A percentile compares a stretch with the other conserved stretches of the same genome.
Conservation (phyloP, 2,329 filamentous ascomycete species). For the Hypoxylon sp. region DNA sequence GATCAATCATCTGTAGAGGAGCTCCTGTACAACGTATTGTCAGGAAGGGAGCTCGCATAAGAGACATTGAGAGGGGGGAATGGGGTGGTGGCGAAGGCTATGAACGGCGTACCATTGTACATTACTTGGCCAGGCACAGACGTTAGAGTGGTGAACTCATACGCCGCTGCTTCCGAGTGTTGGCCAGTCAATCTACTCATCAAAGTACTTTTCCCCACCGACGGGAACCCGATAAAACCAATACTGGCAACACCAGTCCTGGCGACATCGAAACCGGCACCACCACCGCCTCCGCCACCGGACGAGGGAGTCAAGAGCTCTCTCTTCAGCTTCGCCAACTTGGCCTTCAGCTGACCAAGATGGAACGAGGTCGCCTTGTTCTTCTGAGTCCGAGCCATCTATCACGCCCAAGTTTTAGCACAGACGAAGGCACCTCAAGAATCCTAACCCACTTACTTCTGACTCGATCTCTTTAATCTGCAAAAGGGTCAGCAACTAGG, state of each 20-base stretch:
- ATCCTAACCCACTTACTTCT: slow-evolving; percentile 70
- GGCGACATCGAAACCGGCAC: slow-evolving; percentile 94
- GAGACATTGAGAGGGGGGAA: neutral
- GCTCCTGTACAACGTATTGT: slow-evolving; percentile 61
- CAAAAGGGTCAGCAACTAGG: slow-evolving; percentile 46
- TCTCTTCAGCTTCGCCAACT: slow-evolving; percentile 96
- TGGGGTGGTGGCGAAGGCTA: slow-evolving; percentile 5
- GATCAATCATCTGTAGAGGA: slow-evolving; percentile 96
- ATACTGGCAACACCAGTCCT: slow-evolving; percentile 97
- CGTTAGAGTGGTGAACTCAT: slow-evolving; percentile 98
- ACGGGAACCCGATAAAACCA: slow-evolving; percentile 97
- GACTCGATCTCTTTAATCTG: slow-evolving; percentile 97
- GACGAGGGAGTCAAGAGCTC: slow-evolving; percentile 87
- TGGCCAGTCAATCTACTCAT: slow-evolving; percentile 96
- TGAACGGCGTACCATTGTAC: slow-evolving; percentile 74
- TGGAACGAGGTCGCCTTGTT: slow-evolving; percentile 96
- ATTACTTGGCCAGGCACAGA: slow-evolving; percentile 95
- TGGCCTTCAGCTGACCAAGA: slow-evolving; percentile 95
- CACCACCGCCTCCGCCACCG: slow-evolving; percentile 83
- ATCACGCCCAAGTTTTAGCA: slow-evolving; percentile 32
- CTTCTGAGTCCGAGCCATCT: slow-evolving; percentile 97
- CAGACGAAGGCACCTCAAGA: slow-evolving; percentile 12
- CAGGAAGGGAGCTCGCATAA: slow-evolving; percentile 24
- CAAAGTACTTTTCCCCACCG: slow-evolving; percentile 96
- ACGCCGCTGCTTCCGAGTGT: slow-evolving; percentile 95